phyloP scores from a whole-genome alignment of 2,329 filamentous ascomycete species.

The Trichoderma sp. region DNA sequence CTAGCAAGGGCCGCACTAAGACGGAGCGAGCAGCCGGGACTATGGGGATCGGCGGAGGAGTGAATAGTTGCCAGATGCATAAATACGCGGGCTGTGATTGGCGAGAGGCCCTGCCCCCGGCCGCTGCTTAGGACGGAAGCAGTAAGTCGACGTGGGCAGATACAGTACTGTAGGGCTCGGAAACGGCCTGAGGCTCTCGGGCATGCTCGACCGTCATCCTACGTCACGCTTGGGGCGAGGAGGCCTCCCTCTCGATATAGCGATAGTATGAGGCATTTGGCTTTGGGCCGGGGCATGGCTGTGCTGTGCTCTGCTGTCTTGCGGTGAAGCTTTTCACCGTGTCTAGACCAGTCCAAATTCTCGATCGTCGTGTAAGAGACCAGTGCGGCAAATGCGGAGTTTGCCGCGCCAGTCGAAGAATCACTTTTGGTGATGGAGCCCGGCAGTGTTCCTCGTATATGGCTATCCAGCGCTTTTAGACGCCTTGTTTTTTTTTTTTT shows the following conservation, averaged over 20 bases:
- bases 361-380: background rate
- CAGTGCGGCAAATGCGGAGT: background rate
- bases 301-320: conserved; percentile 14
- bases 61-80: conserved; percentile 22
- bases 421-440: background rate
- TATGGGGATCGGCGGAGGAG: conserved; percentile 25
- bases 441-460: background rate
- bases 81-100: conserved; percentile 19
- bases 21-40: conserved; percentile 19
- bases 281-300: conserved; percentile 21
- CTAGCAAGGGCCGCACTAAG: conserved; percentile 12
- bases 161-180: background rate
- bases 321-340: conserved; percentile 22
- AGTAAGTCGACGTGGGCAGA: background rate
- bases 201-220: conserved; percentile 22
- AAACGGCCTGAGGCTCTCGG: conserved; percentile 16
- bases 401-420: background rate
- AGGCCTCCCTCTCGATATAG: conserved; percentile 1
- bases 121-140: background rate
- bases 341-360: conserved; percentile 20
- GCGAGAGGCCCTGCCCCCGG: background rate
- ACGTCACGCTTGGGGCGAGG: conserved; percentile 22
- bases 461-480: background rate
- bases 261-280: conserved; percentile 25
- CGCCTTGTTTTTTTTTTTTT: background rate